These are phyloP conservation scores for Bruguiera parviflora DNA, from an alignment of 345 rosid species.

Conservation along the genomic window DNA sequence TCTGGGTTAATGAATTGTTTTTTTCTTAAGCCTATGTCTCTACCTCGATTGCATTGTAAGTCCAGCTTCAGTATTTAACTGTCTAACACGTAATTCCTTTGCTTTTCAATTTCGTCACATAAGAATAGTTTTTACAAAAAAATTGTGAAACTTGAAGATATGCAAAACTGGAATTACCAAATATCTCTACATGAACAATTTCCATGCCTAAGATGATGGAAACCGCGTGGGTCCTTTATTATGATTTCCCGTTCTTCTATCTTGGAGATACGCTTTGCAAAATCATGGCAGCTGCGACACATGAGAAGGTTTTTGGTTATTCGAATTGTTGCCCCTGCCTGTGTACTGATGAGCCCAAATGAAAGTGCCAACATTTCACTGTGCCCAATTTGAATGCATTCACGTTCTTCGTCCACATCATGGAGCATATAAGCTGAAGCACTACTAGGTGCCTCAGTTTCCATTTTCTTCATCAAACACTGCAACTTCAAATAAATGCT, in stretches of 20 bases:
- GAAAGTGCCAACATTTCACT: conserved; percentile 57
- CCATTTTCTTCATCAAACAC: conserved; percentile 34
- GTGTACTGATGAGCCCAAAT: conserved; percentile 47
- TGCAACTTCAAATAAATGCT: conserved; percentile 39
- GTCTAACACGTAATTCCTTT: too few species aligned
- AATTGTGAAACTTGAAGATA: background rate
- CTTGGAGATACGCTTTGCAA: conserved; percentile 35
- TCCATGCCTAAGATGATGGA: conserved; percentile 47
- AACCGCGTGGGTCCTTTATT: conserved; percentile 38
- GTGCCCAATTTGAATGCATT: conserved; percentile 39
- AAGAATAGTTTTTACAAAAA: too few species aligned
- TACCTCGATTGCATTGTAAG: too few species aligned
- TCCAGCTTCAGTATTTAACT: too few species aligned
- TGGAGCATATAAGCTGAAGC: conserved; percentile 31
- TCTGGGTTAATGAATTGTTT: too few species aligned
- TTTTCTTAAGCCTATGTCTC: too few species aligned
- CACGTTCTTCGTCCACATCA: conserved; percentile 49
- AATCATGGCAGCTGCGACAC: conserved; percentile 41
- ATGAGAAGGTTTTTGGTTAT: conserved; percentile 39
- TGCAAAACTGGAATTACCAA: conserved; percentile 16
- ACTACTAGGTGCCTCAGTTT: conserved; percentile 8
- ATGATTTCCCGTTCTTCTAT: conserved; percentile 37
- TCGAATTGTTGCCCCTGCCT: conserved; percentile 28
- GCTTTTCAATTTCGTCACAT: too few species aligned
- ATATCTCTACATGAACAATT: conserved; percentile 39